A percentile compares a stretch with the other conserved stretches of the same genome.
Conservation (phyloP, 192 early-diverging fungal species). For the Kappamyces sp. region DNA sequence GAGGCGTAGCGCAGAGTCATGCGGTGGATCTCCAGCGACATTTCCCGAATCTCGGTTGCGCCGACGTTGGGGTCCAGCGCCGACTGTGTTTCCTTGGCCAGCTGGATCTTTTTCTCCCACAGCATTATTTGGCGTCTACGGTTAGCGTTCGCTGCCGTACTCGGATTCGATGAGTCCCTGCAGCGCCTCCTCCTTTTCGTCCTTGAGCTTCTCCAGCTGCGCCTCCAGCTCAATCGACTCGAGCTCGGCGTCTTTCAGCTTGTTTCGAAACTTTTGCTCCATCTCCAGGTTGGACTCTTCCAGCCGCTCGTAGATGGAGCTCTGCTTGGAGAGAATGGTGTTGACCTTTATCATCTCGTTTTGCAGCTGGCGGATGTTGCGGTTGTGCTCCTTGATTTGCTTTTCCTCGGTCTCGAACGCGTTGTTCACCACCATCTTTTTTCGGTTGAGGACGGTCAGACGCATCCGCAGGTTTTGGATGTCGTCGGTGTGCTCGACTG, state of each 20-base stretch:
- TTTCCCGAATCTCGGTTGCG: constrained; percentile 55
- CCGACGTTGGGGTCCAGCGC: constrained; percentile 61
- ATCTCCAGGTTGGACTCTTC: constrained; percentile 55
- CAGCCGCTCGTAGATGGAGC: constrained; percentile 38
- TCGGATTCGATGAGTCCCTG: constrained; percentile 53
- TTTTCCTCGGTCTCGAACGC: constrained; percentile 51
- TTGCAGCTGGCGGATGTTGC: constrained; percentile 50
- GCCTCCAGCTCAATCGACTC: constrained; percentile 47
- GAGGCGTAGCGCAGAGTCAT: constrained; percentile 55
- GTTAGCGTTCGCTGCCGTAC: constrained; percentile 31
- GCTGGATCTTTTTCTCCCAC: constrained; percentile 65
- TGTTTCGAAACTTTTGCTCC: constrained; percentile 51
- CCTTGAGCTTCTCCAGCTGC: constrained; percentile 37
- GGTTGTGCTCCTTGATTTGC: constrained; percentile 48
- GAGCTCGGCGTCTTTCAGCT: constrained; percentile 49
- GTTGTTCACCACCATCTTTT: constrained; percentile 56
- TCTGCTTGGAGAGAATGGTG: constrained; percentile 48
- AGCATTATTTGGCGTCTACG: constrained; percentile 57
- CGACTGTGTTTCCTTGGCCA: constrained; percentile 59
- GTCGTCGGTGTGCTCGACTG: constrained; percentile 38
- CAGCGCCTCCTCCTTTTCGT: constrained; percentile 50
- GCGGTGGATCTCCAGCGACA: constrained; percentile 56
- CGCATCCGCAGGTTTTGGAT: constrained; percentile 50
- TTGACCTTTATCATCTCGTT: constrained; percentile 62
- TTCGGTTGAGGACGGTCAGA: constrained; percentile 46